Evolutionary conservation across 2,329 filamentous ascomycete genomes (phyloP), one percentile per base, ranked within the genome.

Genomic region (Aureobasidium sp.): DNA sequence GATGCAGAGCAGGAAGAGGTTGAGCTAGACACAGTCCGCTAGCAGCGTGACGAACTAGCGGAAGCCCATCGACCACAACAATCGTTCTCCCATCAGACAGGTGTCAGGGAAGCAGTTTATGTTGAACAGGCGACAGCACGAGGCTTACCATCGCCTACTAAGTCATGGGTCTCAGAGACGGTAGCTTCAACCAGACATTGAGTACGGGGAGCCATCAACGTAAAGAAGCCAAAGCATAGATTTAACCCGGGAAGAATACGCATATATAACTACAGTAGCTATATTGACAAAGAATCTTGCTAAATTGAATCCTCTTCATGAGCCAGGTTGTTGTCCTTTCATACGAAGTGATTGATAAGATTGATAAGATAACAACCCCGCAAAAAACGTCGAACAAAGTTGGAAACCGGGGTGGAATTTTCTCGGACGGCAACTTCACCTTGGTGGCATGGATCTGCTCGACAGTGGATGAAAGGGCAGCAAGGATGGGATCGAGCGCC

Each of bases 401-500:
- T 9, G 37, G 5, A n/a, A 21, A 21, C 21, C 13, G 10, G 32
- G 37, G 41, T 32, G 25, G 34, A 48, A 36, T 39, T 27, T 57
- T 57, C 53, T 47, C 25, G 30, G 30, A 16, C 34, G 49, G 16
- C 34, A 25, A 34, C 49, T 52, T 34, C 39, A 57, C 41, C 53
- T 58, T 48, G 32, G 42, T 50, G 45, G 44, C 36, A 59, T 53
- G 48, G 52, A 62, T 34, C n/a, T 59, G 29, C 48, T 63, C 11
- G 61, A 63, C 48, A 63, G 27, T 15, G 61, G 61, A 30, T 63
- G 61, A 67, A 59, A 47, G 30, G 27, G 54, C 41, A 59, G 32
- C 39, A 48, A 59, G 27, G 67, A 73, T 96, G 91, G 90, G 90
- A 62, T 90, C 90, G 63, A 95, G 90, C 70, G 80, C 85, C 57